A percentile compares a stretch with the other conserved stretches of the same genome.
phyloP scores from a whole-genome alignment of 495 filamentous ascomycete genomes.

The Schizothecium vesticola region DNA sequence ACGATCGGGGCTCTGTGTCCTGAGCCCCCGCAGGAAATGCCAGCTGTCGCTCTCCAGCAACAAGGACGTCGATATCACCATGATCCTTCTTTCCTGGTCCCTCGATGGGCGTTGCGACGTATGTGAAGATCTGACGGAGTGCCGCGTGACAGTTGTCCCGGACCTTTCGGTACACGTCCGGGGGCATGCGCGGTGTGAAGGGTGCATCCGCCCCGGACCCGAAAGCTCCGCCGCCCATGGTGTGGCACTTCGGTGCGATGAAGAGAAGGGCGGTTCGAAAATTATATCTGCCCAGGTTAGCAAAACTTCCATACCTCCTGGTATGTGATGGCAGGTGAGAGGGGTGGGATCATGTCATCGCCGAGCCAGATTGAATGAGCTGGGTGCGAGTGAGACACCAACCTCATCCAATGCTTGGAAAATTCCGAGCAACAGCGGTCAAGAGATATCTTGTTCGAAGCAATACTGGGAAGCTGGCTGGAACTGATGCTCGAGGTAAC shows the following conservation, averaged over 20 bases:
- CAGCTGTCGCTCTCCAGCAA: constrained; percentile 33
- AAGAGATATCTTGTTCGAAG: neutral
- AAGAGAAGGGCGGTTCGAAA: neutral
- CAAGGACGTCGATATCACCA: constrained; percentile 59
- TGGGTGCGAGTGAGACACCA: neutral
- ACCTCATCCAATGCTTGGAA: neutral
- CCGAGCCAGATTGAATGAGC: neutral
- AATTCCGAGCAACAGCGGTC: neutral
- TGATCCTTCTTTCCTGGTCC: constrained; percentile 50
- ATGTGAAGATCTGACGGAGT: constrained; percentile 42
- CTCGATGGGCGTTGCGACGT: constrained; percentile 47
- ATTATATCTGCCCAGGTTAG: neutral
- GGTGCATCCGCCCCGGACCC: constrained; percentile 36
- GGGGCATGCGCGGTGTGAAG: constrained; percentile 53
- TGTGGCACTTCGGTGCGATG: neutral
- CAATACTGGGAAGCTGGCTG: neutral
- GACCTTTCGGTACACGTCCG: constrained; percentile 42
- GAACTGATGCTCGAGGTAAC: neutral
- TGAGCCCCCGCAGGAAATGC: constrained; percentile 14
- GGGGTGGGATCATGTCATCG: neutral
- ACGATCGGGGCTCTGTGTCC: neutral
- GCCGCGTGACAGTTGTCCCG: constrained; percentile 33
- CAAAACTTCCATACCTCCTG: neutral
- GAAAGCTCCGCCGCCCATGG: constrained; percentile 59
- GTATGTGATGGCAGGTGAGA: neutral